Evolutionary conservation across 2,329 filamentous ascomycete genomes (phyloP), one percentile per base, ranked within the genome.

Genomic region (Fusarium tupiense): DNA sequence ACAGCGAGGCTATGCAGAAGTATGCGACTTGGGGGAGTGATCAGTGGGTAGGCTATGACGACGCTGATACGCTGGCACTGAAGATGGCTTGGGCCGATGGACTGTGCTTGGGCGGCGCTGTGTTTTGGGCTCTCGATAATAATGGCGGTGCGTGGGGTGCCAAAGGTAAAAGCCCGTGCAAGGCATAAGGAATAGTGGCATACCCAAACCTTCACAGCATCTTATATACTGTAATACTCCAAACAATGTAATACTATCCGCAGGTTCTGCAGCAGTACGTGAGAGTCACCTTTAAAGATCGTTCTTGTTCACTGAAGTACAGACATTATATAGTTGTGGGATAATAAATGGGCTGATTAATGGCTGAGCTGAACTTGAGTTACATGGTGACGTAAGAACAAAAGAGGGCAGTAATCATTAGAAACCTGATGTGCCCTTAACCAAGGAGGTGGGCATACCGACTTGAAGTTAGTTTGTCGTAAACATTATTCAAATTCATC

Each of bases 231-330:
- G 22, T 24, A 17, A 8, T 12, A 44, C 1, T 24, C 41, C 17
- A 19, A 12, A 26, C 13, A 13, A 9, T 26, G 11, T 26, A 46
- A 46, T 46, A 9, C 19, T 26, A 26, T 12, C 1, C 12, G 5
- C 16, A 12, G 11, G 11, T 8, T 24, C n/a, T 7, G n/a, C 43
- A 19, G 43, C 11, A 13, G 7, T 26, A 3, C 7, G 3, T 19
- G 17, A 26, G 17, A 46, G 5, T 24, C 19, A 9, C 43, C 13
- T 26, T 13, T 13, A 4, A 20, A 9, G 7, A 26, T 46, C 17
- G 5, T 12, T 20, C 1, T 20, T 46, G 2, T 17, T 8, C 24
- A 14, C 5, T 16, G 9, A 7, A 3, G 19, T 12, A 1, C 7
- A 26, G 12, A 1, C n/a, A 46, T 46, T 14, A 0, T 5, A 46